Percentiles rank a stretch among this genome's conserved stretches.
These are phyloP conservation scores for Lecanosticta acicola DNA, from an alignment of 2,329 filamentous ascomycete species.

Conservation along the genomic window DNA sequence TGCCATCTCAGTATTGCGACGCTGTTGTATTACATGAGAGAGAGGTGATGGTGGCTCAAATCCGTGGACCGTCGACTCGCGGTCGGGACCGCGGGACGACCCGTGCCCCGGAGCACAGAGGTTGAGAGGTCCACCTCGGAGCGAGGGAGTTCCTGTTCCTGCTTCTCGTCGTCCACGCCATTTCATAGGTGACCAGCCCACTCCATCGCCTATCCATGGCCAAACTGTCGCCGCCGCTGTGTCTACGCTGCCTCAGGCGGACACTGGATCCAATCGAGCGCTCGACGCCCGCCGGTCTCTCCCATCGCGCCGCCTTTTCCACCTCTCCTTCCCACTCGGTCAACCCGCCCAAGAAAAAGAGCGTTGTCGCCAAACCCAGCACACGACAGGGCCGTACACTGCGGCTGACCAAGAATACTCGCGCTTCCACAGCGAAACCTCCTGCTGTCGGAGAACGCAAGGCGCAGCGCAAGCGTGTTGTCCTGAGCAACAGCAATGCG, in stretches of 20 bases:
- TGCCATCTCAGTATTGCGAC: too few relatives aligned
- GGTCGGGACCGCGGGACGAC: too few relatives aligned
- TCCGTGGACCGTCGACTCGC: too few relatives aligned
- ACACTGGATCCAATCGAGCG: conserved; percentile 16
- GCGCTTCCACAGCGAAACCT: conserved; percentile 22
- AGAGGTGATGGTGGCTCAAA: too few relatives aligned
- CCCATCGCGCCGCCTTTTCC: conserved; percentile 30
- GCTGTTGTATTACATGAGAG: too few relatives aligned
- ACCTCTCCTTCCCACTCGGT: conserved; percentile 27
- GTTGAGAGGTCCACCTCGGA: too few relatives aligned
- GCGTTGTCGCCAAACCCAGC: conserved; percentile 15
- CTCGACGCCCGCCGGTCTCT: not conserved
- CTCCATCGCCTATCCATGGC: too few relatives aligned
- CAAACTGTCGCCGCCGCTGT: conserved; percentile 25
- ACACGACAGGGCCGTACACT: conserved; percentile 25
- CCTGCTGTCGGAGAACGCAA: conserved; percentile 69
- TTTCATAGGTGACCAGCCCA: too few relatives aligned
- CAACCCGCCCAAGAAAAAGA: conserved; percentile 29
- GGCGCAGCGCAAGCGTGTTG: conserved; percentile 78
- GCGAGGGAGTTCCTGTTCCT: too few relatives aligned
- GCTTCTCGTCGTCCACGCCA: too few relatives aligned
- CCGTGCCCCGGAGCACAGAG: too few relatives aligned
- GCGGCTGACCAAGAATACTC: conserved; percentile 28
- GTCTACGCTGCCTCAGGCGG: conserved; percentile 25
- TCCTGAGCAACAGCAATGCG: conserved; percentile 91